A percentile compares a stretch with the other conserved stretches of the same genome.
Conservation (phyloP, 2,329 filamentous ascomycete species). For the Celoporthe dispersa region DNA sequence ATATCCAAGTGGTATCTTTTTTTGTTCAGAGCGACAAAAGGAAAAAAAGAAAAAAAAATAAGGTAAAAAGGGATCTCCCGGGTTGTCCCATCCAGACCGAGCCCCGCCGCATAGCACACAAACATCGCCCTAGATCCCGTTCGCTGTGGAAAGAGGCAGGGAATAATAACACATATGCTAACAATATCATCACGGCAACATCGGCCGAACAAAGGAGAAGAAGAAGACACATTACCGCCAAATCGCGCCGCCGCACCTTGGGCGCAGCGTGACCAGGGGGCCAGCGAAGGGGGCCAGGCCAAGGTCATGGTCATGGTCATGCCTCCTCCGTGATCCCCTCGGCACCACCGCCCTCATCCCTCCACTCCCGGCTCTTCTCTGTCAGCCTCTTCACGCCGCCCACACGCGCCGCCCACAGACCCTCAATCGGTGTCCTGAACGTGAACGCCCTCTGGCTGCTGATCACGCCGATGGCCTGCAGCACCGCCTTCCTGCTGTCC, state of each 20-base stretch:
- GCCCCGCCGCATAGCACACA: neutral
- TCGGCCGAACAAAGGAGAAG: constrained; percentile 8
- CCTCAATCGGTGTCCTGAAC: constrained; percentile 87
- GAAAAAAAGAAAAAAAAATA: constrained; percentile 10
- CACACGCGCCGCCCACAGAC: constrained; percentile 85
- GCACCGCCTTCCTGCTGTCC: constrained; percentile 91
- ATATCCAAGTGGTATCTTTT: constrained; percentile 28
- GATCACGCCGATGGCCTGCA: constrained; percentile 96
- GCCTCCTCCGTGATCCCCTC: constrained; percentile 65
- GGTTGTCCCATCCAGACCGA: neutral
- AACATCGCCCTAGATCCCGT: neutral
- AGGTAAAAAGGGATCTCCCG: no score
- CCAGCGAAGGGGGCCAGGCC: neutral
- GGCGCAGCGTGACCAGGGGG: neutral
- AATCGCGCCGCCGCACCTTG: neutral
- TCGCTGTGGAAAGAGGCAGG: neutral
- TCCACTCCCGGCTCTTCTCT: constrained; percentile 87
- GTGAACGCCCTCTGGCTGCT: constrained; percentile 93
- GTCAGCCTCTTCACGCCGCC: constrained; percentile 80
- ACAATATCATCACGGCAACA: constrained; percentile 1
- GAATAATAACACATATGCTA: constrained; percentile 6
- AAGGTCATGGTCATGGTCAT: constrained; percentile 38
- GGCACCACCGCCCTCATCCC: constrained; percentile 81
- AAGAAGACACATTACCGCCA: constrained; percentile 3
- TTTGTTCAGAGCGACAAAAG: constrained; percentile 21